Evolutionary conservation across 139 green algal species (phyloP), one percentile per base, ranked within the genome.

Genomic region (Closterium sp.): DNA sequence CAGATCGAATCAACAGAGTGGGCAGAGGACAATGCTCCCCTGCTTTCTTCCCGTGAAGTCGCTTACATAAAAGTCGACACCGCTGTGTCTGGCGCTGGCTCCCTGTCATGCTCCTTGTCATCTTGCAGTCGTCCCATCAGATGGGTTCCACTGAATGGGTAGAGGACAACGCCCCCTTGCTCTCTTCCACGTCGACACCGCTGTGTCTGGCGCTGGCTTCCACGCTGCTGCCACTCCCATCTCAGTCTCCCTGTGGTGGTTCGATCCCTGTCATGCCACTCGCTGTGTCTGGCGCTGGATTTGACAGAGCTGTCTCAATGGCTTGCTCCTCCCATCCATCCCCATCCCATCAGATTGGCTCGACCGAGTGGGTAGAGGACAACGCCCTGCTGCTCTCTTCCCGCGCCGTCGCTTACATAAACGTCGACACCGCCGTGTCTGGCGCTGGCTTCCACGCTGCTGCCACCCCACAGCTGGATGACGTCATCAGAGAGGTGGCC

Each of bases 71-170:
- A 94, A 30, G 89, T 94, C 19, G 91, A 94, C 84, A 34, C 30
- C 35, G 85, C 34, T 9, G 91, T 94, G 34, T 85, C 33, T 7
- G 89, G 89, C 12, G 66, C 28, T 0, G 5, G 35, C 19, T 91
- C 93, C 1, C 30, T 4, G 21, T 33, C n/a, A 31, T 7, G 6
- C 69, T 7, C 23, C 69, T 12, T 84, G 25, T 12, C 23, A 21
- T 19, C 25, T 28, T 21, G 21, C 83, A 21, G 3, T 12, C 83
- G 9, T 34, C 30, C 30, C 1, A 32, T n/a, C 88, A 93, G 91
- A 94, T 94, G 8, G 92, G 92, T 0, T 93, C 92, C 32, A 94
- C 92, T 19, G 92, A 93, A n/a, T 94, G 92, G 92, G 92, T 88
- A 5, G 89, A 94, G 66, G 25, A 36, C 12, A 94, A 94, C 92